Conservation (phyloP, 164 flowering plant species). For the Cinnamomum chago region DNA sequence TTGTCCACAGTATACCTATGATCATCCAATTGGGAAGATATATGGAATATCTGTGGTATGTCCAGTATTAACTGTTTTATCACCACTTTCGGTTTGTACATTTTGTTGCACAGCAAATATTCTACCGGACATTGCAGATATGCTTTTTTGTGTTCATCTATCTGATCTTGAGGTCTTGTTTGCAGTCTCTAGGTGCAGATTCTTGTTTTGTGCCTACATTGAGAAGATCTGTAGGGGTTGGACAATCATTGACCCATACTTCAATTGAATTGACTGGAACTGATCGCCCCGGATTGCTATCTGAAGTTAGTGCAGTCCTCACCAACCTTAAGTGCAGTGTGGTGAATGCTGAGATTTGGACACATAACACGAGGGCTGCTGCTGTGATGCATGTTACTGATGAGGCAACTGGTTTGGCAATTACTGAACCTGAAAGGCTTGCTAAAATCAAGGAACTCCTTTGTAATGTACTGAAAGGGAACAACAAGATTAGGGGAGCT, state of each 20-base stretch:
- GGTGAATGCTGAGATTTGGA: slow-evolving; percentile 88
- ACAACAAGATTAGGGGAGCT: slow-evolving; percentile 53
- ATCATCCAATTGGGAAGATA: not conserved
- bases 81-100: not conserved
- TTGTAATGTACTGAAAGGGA: slow-evolving; percentile 68
- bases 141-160: not conserved
- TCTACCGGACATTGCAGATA: not conserved
- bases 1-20: not conserved
- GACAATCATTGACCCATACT: slow-evolving; percentile 50
- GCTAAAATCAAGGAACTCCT: slow-evolving; percentile 56
- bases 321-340: slow-evolving; percentile 84
- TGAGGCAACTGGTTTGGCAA: slow-evolving; percentile 46
- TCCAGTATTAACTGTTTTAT: not conserved
- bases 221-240: slow-evolving; percentile 69
- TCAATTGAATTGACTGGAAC: slow-evolving; percentile 78
- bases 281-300: slow-evolving; percentile 85
- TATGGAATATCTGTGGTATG: not conserved
- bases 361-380: slow-evolving; percentile 86
- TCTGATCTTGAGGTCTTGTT: slow-evolving; percentile 7
- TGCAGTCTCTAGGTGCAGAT: slow-evolving; percentile 82
- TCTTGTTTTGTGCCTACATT: slow-evolving; percentile 40
- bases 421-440: slow-evolving; percentile 59
- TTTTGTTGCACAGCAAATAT: not conserved
- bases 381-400: slow-evolving; percentile 86
- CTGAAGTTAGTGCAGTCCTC: slow-evolving; percentile 88